Base-by-base conservation (phyloP, 306 rosid species). In the Ormosia emarginata region DNA sequence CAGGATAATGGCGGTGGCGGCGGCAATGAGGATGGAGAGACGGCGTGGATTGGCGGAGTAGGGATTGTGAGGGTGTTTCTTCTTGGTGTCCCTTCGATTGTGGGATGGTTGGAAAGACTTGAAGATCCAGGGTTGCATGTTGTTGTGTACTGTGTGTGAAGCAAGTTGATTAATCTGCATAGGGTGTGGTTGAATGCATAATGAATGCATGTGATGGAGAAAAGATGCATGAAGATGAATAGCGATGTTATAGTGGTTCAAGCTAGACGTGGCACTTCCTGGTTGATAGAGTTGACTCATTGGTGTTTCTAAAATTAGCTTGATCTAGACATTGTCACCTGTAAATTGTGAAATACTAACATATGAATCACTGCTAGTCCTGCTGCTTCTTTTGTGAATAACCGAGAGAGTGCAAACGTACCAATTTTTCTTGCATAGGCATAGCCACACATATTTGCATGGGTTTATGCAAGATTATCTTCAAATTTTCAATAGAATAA, bases 121-220 rank as follows among this genome's bases (percentile, higher is more conserved):
- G 39, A 67, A 66, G 6, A 4, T 7, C 74, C 65, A 85, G 0
- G 80, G 63, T 55, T 85, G 85, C 88, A 85, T 84, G 61, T 37
- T 85, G 73, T 2, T 36, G 29, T 12, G 14, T 78, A n/a, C 5
- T 32, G 12, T 10, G 9, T 14, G 66, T 13, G 55, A 18, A 37
- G 52, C 66, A 17, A n/a, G 37, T 11, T 73, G 10, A 65, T 0
- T 4, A 3, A 58, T 58, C 3, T 57, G 34, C 24, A 24, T 12
- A 13, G 15, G 57, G 57, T 14, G 24, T 52, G 18, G 2, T 52
- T 52, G 46, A 37, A 67, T 67, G 7, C 6, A 8, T n/a, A 67
- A 29, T 49, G 69, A 32, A 18, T 65, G 80, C 39, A 57, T 40
- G 55, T 50, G 46, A 71, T 63, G 75, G 55, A 29, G 33, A 47